phyloP scores from a whole-genome alignment of 768 basidiomycete species.

The Pulveroboletus ravenelii region DNA sequence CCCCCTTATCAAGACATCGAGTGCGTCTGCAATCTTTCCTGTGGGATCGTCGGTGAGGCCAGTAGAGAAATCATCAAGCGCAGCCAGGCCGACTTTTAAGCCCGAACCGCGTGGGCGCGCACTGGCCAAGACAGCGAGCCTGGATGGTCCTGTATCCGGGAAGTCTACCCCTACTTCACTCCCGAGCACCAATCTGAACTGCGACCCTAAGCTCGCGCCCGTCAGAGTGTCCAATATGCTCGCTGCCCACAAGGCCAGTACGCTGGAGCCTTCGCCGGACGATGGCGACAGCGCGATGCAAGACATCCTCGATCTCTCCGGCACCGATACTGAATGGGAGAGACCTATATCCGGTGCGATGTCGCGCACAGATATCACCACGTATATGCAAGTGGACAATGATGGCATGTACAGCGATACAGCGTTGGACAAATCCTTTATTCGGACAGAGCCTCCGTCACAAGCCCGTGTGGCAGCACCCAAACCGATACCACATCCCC shows the following conservation, averaged over 20 bases:
- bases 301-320: constrained; percentile 18
- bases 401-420: constrained; percentile 5
- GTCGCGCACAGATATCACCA: constrained; percentile 2
- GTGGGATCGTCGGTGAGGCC: neutral
- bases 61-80: neutral
- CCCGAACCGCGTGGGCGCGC: neutral
- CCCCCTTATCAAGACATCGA: constrained; percentile 15
- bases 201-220: constrained; percentile 1
- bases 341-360: neutral
- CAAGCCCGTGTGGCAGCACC: neutral
- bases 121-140: constrained; percentile 5
- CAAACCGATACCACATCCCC: neutral
- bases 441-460: neutral
- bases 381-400: constrained; percentile 16
- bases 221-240: neutral
- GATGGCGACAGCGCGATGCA: constrained; percentile 14
- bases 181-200: constrained; percentile 9
- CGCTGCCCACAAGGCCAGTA: neutral
- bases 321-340: constrained; percentile 19
- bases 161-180: constrained; percentile 12
- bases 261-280: neutral
- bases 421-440: neutral
- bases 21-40: constrained; percentile 9
- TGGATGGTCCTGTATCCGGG: constrained; percentile 3
- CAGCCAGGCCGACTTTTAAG: neutral